These are phyloP conservation scores for Zymoseptoria ardabiliae DNA, from an alignment of 2,329 filamentous ascomycete genomes.

Conservation along the genomic window DNA sequence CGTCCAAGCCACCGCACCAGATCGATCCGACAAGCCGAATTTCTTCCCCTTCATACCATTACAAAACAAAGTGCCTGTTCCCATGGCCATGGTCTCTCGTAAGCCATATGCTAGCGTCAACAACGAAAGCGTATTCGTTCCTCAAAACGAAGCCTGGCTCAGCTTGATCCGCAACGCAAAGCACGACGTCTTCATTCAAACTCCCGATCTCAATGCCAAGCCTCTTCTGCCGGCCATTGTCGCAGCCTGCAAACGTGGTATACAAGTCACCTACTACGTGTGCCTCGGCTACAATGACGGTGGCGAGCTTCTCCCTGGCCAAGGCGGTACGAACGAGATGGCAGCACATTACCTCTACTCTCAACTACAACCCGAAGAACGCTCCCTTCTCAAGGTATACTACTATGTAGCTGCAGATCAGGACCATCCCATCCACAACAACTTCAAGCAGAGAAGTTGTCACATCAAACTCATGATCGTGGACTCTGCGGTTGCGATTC, in stretches of 20 bases:
- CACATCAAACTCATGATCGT: conserved; percentile 73
- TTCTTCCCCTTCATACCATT: conserved; percentile 52
- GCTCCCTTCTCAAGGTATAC: conserved; percentile 42
- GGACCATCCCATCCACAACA: conserved; percentile 57
- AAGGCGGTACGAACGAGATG: conserved; percentile 71
- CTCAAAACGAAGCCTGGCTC: conserved; percentile 70
- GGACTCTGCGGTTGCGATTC: conserved; percentile 60
- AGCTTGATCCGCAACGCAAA: conserved; percentile 60
- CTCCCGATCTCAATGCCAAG: conserved; percentile 67
- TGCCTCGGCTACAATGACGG: conserved; percentile 74
- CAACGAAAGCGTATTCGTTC: conserved; percentile 53
- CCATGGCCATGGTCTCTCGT: conserved; percentile 52
- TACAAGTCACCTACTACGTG: conserved; percentile 63
- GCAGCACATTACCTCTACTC: conserved; percentile 54
- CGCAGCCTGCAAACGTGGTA: conserved; percentile 57
- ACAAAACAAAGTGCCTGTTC: conserved; percentile 19
- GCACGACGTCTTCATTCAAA: conserved; percentile 65
- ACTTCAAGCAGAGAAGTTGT: conserved; percentile 58
- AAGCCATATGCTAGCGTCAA: conserved; percentile 59
- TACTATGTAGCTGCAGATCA: conserved; percentile 73
- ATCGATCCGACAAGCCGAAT: conserved; percentile 7
- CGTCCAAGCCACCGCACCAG: conserved; percentile 42
- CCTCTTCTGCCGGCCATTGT: conserved; percentile 57
- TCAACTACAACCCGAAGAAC: conserved; percentile 43
- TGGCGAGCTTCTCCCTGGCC: conserved; percentile 66